Evolutionary conservation across 1,284 basidiomycete genomes (phyloP).

Genomic region (Moesziomyces sp.): DNA sequence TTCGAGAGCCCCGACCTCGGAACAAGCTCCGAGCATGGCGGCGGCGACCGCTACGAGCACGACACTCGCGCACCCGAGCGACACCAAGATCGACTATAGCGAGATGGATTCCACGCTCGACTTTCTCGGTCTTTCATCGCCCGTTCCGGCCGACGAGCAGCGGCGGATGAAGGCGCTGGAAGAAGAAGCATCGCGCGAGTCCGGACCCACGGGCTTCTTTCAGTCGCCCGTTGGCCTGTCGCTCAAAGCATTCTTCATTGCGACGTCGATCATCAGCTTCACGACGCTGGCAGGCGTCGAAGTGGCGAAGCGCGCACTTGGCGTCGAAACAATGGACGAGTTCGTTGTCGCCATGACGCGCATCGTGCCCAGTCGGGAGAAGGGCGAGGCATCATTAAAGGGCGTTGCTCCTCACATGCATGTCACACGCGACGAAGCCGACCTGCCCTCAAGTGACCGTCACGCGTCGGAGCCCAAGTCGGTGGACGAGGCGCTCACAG

Average conservation of each 20-base stretch:
- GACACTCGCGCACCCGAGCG: constrained; percentile 5
- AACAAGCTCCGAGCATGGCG: background rate
- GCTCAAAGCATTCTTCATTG: constrained; percentile 46
- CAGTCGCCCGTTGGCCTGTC: constrained; percentile 44
- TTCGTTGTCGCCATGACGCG: constrained; percentile 44
- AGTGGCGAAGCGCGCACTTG: constrained; percentile 20
- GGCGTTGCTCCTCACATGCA: constrained; percentile 39
- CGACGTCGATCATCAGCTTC: constrained; percentile 35
- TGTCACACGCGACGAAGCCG: constrained; percentile 11
- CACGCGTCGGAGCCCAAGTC: constrained; percentile 16
- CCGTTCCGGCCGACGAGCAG: constrained; percentile 33
- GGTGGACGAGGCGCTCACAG: constrained; percentile 31
- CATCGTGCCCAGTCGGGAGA: constrained; percentile 25
- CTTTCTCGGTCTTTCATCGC: constrained; percentile 39
- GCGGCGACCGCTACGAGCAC: constrained; percentile 1
- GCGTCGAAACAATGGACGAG: constrained; percentile 46
- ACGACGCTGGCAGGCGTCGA: constrained; percentile 26
- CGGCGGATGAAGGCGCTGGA: constrained; percentile 19
- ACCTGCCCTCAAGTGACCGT: background rate
- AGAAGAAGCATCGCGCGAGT: constrained; percentile 3
- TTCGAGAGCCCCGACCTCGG: background rate
- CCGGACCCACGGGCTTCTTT: constrained; percentile 16
- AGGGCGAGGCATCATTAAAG: constrained; percentile 11
- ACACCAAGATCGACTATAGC: constrained; percentile 38
- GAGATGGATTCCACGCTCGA: constrained; percentile 50